These are phyloP conservation scores for Candida smagusa DNA, from an alignment of 1,139 yeast genomes.

Conservation along the genomic window DNA sequence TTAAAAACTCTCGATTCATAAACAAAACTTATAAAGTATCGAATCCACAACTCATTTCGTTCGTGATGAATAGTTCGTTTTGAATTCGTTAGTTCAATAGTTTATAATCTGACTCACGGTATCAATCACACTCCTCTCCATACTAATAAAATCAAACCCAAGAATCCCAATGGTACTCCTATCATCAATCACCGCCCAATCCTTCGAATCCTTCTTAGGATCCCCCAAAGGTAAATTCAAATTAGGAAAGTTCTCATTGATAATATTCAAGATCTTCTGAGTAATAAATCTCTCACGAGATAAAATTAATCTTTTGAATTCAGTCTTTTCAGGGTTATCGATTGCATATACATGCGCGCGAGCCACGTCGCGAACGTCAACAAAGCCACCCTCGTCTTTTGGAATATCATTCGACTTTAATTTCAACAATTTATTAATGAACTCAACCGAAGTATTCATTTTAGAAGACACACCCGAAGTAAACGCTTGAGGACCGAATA, in stretches of 20 bases:
- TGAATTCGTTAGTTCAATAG: too few species aligned
- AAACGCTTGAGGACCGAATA: slow-evolving; percentile 29
- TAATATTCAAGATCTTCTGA: slow-evolving; percentile 32
- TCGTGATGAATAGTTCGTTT: too few species aligned
- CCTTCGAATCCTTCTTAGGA: slow-evolving; percentile 1
- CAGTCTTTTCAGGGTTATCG: slow-evolving; percentile 22
- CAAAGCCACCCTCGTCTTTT: slow-evolving; percentile 26
- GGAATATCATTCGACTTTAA: slow-evolving; percentile 17
- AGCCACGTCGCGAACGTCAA: slow-evolving; percentile 43
- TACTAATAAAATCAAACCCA: slow-evolving; percentile 32
- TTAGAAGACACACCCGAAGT: slow-evolving; percentile 14
- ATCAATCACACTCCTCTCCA: slow-evolving; percentile 40
- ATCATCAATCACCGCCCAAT: slow-evolving; percentile 4
- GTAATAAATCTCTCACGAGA: slow-evolving; percentile 28
- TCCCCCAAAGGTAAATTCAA: slow-evolving; percentile 6
- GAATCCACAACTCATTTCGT: too few species aligned
- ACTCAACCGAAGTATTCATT: slow-evolving; percentile 17
- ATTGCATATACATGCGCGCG: slow-evolving; percentile 32
- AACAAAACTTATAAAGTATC: too few species aligned
- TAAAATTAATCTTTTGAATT: slow-evolving; percentile 24
- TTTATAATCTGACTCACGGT: slow-evolving; percentile 42
- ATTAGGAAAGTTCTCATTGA: slow-evolving; percentile 12
- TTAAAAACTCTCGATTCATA: too few species aligned
- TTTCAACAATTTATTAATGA: slow-evolving; percentile 19
- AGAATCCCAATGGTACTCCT: slow-evolving; percentile 28